A percentile compares a stretch with the other conserved stretches of the same genome.
Conservation (phyloP, 1,284 basidiomycete species). For the Pseudozyma sp. region DNA sequence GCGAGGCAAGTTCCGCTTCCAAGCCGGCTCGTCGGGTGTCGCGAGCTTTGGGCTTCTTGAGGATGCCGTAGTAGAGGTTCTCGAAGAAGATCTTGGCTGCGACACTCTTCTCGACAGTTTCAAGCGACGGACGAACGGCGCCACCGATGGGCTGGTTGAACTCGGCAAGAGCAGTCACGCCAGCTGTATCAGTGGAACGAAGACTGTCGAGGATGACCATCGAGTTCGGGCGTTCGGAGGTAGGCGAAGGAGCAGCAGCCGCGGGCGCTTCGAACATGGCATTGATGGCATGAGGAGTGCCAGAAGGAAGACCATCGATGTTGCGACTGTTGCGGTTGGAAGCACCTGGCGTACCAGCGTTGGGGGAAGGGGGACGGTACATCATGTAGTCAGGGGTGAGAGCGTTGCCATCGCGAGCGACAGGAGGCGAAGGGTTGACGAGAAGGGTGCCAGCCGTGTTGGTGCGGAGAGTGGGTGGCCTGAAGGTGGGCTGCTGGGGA, state of each 20-base stretch:
- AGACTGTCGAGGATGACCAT: conserved; percentile 57
- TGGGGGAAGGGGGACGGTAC: conserved; percentile 46
- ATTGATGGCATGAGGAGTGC: conserved; percentile 38
- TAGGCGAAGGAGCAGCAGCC: background rate
- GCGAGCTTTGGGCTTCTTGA: conserved; percentile 81
- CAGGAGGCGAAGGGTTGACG: conserved; percentile 52
- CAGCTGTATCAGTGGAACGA: conserved; percentile 41
- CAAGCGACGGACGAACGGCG: conserved; percentile 74
- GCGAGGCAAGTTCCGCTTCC: conserved; percentile 84
- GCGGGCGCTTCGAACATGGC: conserved; percentile 53
- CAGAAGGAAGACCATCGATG: conserved; percentile 58
- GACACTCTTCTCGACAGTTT: conserved; percentile 91
- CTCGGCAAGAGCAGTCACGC: conserved; percentile 36
- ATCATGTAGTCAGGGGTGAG: conserved; percentile 52
- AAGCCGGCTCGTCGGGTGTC: conserved; percentile 85
- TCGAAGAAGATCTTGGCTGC: conserved; percentile 95
- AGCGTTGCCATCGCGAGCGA: conserved; percentile 15
- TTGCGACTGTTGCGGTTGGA: conserved; percentile 53
- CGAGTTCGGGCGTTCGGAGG: conserved; percentile 50
- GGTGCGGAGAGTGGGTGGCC: conserved; percentile 44
- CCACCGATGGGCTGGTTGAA: conserved; percentile 34
- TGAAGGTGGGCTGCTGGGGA: conserved; percentile 24
- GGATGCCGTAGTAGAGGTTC: conserved; percentile 80
- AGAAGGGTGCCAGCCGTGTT: conserved; percentile 60
- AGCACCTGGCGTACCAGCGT: conserved; percentile 10